Evolutionary conservation across 2,329 filamentous ascomycete genomes (phyloP).

Genomic region (Chaetomiaceae sp.): DNA sequence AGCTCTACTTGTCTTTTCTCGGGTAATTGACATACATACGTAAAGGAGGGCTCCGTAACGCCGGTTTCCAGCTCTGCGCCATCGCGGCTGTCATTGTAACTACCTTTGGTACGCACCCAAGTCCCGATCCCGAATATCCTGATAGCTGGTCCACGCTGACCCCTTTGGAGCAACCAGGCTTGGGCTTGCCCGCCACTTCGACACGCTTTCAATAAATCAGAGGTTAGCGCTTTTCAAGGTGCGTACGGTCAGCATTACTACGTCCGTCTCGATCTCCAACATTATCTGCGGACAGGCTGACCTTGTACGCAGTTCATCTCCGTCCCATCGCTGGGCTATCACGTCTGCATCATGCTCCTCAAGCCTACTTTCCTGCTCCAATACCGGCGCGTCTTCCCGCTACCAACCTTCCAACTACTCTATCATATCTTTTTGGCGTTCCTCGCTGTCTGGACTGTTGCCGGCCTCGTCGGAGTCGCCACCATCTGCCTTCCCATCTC

Average conservation of each 20-base stretch:
- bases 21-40: neutral
- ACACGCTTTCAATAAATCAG: neutral
- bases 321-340: conserved; percentile 26
- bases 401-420: conserved; percentile 31
- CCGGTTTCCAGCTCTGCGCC: neutral
- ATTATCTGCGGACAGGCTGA: neutral
- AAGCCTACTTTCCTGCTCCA: conserved; percentile 36
- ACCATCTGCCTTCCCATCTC: conserved; percentile 30
- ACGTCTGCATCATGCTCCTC: conserved; percentile 30
- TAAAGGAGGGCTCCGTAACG: neutral
- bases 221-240: neutral
- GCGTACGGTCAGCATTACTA: too few species aligned
- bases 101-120: neutral
- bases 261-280: too few species aligned
- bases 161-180: neutral
- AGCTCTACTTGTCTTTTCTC: neutral
- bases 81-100: neutral
- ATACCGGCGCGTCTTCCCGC: conserved; percentile 34
- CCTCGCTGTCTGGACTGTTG: conserved; percentile 32
- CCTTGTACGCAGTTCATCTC: neutral
- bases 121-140: too few species aligned
- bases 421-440: conserved; percentile 30
- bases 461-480: conserved; percentile 32
- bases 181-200: conserved; percentile 6
- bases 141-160: neutral